Evolutionary conservation across 768 basidiomycete genomes (phyloP).

Genomic region (Hypholoma sublateritium): DNA sequence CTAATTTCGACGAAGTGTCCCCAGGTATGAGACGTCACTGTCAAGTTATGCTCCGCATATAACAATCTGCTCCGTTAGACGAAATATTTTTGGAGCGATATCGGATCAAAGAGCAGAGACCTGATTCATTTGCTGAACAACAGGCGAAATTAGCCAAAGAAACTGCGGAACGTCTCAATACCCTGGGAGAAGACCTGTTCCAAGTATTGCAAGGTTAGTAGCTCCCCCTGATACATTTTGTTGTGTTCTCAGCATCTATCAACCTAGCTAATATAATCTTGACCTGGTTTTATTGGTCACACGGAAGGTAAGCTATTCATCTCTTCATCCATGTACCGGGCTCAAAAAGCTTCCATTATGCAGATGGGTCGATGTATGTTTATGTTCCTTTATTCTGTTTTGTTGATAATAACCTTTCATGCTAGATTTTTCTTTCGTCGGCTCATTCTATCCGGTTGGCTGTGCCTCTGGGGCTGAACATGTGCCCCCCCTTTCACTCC

Average conservation of each 20-base stretch:
- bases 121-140: slow-evolving; percentile 64
- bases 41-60: slow-evolving; percentile 1
- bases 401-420: not conserved
- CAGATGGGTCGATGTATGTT: slow-evolving; percentile 73
- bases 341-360: not conserved
- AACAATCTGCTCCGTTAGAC: slow-evolving; percentile 28
- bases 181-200: slow-evolving; percentile 54
- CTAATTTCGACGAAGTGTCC: slow-evolving; percentile 46
- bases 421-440: slow-evolving; percentile 59
- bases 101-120: slow-evolving; percentile 42
- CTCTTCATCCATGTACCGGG: not conserved
- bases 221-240: not conserved
- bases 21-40: slow-evolving; percentile 33
- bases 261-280: slow-evolving; percentile 60
- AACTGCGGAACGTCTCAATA: slow-evolving; percentile 45
- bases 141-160: slow-evolving; percentile 59
- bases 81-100: slow-evolving; percentile 54
- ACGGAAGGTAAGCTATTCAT: slow-evolving; percentile 51
- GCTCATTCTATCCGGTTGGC: slow-evolving; percentile 56
- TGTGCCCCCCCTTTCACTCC: slow-evolving; percentile 64
- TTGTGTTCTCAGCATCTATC: not conserved
- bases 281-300: slow-evolving; percentile 74
- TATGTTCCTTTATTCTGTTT: not conserved
- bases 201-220: slow-evolving; percentile 60
- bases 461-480: slow-evolving; percentile 69